A percentile compares a stretch with the other conserved stretches of the same genome.
phyloP scores from a whole-genome alignment of 192 early-diverging fungal genomes.

The Podila verticillata region DNA sequence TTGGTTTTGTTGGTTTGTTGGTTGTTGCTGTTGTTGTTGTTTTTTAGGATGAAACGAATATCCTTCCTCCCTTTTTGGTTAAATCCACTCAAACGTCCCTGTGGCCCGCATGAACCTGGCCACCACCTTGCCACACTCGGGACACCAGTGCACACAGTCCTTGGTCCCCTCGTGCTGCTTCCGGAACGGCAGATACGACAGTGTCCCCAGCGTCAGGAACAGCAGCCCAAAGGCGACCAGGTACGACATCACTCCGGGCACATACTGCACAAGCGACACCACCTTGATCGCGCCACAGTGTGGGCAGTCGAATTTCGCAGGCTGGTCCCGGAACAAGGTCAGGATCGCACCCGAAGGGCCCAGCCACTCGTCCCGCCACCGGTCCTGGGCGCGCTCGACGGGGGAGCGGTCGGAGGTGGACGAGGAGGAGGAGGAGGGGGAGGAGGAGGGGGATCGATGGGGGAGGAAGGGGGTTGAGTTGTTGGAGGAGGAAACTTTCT shows the following conservation, averaged over 20 bases:
- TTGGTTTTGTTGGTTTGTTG: too few species aligned
- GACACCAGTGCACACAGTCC: slow-evolving; percentile 49
- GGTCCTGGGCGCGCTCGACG: slow-evolving; percentile 5
- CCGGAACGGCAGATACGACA: slow-evolving; percentile 28
- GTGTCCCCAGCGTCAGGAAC: slow-evolving; percentile 36
- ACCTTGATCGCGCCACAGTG: slow-evolving; percentile 44
- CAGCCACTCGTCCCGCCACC: slow-evolving; percentile 47
- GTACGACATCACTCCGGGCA: slow-evolving; percentile 40
- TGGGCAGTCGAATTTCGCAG: slow-evolving; percentile 43
- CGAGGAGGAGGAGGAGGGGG: neutral
- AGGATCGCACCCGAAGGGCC: slow-evolving; percentile 40
- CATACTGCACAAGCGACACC: slow-evolving; percentile 30
- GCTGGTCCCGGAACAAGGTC: slow-evolving; percentile 34
- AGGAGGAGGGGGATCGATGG: neutral
- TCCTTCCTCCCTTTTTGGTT: neutral
- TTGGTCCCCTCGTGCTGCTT: slow-evolving; percentile 39
- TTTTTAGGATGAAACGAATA: neutral
- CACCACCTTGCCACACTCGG: slow-evolving; percentile 16
- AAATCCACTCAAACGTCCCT: slow-evolving; percentile 44
- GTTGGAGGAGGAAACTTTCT: slow-evolving; percentile 8
- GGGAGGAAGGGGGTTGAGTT: neutral
- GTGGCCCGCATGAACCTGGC: slow-evolving; percentile 34
- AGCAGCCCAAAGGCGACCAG: slow-evolving; percentile 39
- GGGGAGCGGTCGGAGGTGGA: neutral
- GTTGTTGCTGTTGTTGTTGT: neutral